Base-by-base conservation (phyloP, 2,329 filamentous ascomycete species). In the Chaetomiaceae sp. region DNA sequence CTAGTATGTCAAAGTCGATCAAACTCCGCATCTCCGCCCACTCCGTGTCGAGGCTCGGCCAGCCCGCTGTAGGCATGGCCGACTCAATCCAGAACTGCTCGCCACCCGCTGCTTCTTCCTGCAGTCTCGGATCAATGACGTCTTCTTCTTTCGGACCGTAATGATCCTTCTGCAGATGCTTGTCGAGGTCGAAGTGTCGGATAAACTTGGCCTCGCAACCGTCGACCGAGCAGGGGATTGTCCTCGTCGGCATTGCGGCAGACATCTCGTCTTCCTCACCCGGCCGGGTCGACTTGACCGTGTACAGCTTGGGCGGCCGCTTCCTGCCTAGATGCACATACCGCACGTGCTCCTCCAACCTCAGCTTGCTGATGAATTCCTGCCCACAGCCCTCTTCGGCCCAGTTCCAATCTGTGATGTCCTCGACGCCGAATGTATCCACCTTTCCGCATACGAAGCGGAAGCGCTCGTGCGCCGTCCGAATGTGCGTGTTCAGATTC, bases 401-500 rank as follows among this genome's bases (percentile, higher is more conserved):
- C 52, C 80, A 74, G 44, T 66, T 64, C 86, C 90, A 95, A 5
- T 69, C 74, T 9, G 73, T 69, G 1, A 94, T 71, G 40, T 81
- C 82, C 7, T 43, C 36, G 74, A 74, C n/a, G 73, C 71, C 67
- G 8, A 71, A 73, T 1, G 90, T 71, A 60, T 86, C 81, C 10
- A 83, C 79, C 43, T 84, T 71, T 14, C 89, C 89, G 64, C 92
- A 96, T n/a, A 89, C 75, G 64, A 89, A 96, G 9, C 84, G 83
- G 59, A 84, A 74, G 16, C 89, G 86, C 59, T 90, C 79, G 65
- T 96, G 92, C 0, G 86, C 84, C 10, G 81, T 85, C 53, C 86
- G 84, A 50, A 92, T 75, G 65, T 97, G 92, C 0, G 85, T 81
- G 14, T 85, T 87, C 47, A 95, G 76, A 62, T 96, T 96, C n/a